A percentile compares a stretch with the other conserved stretches of the same genome.
These are phyloP conservation scores for Acanthamoeba sp. DNA, from an alignment of 208 protist genomes.

Conservation along the genomic window DNA sequence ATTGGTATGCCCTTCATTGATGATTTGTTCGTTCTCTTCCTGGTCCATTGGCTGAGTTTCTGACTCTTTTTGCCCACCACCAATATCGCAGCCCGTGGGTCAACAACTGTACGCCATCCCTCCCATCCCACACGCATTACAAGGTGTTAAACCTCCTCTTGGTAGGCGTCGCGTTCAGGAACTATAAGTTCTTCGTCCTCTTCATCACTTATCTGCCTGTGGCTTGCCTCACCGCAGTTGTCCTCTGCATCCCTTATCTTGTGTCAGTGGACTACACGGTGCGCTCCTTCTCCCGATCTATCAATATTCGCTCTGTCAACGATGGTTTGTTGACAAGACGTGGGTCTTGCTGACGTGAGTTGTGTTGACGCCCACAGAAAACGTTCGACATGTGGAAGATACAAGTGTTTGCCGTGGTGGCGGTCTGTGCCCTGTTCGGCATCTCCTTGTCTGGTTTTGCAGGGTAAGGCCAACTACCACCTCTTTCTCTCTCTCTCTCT, in stretches of 20 bases:
- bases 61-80: not conserved
- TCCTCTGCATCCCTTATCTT: slow-evolving; percentile 56
- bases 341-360: too few species aligned
- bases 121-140: not conserved
- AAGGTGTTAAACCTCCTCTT: not conserved
- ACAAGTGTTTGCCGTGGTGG: slow-evolving; percentile 68
- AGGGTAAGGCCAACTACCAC: not conserved
- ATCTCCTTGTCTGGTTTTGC: slow-evolving; percentile 66
- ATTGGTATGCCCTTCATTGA: not conserved
- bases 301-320: not conserved
- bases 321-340: too few species aligned
- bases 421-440: slow-evolving; percentile 56
- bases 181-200: slow-evolving; percentile 76
- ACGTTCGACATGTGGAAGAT: slow-evolving; percentile 58
- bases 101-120: slow-evolving; percentile 61
- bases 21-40: not conserved
- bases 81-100: slow-evolving; percentile 61
- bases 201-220: slow-evolving; percentile 72
- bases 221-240: not conserved
- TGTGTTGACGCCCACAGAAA: slow-evolving; percentile 37
- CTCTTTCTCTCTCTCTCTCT: not conserved
- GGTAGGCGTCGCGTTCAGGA: slow-evolving; percentile 50
- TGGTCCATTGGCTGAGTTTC: not conserved
- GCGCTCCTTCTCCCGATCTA: not conserved
- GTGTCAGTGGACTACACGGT: slow-evolving; percentile 43